Conservation (phyloP, 108 stramenopile genomes). For the Epipyxis sp. region DNA sequence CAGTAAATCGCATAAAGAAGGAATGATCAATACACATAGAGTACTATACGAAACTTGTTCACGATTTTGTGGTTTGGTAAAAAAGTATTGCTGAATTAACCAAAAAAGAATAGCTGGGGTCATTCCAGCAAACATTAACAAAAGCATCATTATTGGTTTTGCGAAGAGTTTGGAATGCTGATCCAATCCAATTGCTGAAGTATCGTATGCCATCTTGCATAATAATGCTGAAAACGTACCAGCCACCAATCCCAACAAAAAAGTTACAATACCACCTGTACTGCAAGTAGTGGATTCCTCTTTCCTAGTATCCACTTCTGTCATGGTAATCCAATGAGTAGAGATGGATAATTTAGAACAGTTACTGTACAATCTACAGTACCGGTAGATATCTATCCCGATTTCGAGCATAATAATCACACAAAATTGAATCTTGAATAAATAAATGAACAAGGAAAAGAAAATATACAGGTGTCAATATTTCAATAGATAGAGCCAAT, state of each 20-base stretch:
- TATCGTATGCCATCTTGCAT: conserved; percentile 32
- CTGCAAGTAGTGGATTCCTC: neutral
- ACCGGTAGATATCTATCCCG: too few species aligned
- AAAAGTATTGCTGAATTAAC: conserved; percentile 24
- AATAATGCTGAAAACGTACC: conserved; percentile 30
- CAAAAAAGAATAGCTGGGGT: neutral
- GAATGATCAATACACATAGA: conserved; percentile 11
- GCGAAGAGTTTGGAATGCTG: conserved; percentile 24
- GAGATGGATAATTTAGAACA: too few species aligned
- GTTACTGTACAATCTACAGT: too few species aligned
- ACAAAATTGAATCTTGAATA: too few species aligned
- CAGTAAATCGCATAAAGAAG: conserved; percentile 32
- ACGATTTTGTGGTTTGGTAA: conserved; percentile 16
- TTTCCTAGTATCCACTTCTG: neutral
- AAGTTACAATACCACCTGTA: neutral
- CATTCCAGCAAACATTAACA: conserved; percentile 35
- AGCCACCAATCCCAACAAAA: conserved; percentile 16
- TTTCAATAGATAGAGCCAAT: too few species aligned
- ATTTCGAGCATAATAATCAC: too few species aligned
- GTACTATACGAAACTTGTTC: neutral
- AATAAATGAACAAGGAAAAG: too few species aligned
- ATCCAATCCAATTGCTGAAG: conserved; percentile 17
- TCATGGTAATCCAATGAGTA: too few species aligned
- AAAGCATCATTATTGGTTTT: conserved; percentile 38
- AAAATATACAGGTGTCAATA: too few species aligned